Evolutionary conservation across 257 asterid species (phyloP).

Genomic region (Ophiorrhiza pumila): DNA sequence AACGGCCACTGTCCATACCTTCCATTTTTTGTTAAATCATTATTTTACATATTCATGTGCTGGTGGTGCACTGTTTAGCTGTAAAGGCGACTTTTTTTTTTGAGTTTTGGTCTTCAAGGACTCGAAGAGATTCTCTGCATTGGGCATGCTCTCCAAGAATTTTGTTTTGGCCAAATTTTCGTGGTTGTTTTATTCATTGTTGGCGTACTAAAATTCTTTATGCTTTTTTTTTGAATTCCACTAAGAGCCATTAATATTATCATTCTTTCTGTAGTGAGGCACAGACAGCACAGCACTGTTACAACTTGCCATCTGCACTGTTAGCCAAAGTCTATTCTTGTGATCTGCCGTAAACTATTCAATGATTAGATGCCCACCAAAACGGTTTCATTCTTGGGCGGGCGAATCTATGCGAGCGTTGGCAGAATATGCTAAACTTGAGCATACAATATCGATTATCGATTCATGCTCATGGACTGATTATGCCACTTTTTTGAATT

Average conservation of each 20-base stretch:
- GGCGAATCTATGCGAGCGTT: not conserved
- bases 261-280: not conserved
- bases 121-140: constrained; percentile 19
- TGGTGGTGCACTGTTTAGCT: constrained; percentile 16
- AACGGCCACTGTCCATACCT: not conserved
- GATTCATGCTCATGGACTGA: too few species aligned
- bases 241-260: too few species aligned
- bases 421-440: not conserved
- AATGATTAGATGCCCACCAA: not conserved
- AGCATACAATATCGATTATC: too few species aligned
- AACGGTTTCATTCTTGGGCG: not conserved
- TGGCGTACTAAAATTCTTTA: not conserved
- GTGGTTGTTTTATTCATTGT: not conserved
- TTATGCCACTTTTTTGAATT: too few species aligned
- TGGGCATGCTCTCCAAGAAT: not conserved
- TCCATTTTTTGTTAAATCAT: constrained; percentile 2
- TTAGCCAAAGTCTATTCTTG: not conserved
- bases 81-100: constrained; percentile 22
- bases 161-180: not conserved
- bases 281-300: too few species aligned
- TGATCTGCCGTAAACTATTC: constrained; percentile 1
- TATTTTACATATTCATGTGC: constrained; percentile 5
- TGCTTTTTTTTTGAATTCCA: not conserved
- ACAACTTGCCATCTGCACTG: not conserved
- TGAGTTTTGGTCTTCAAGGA: constrained; percentile 16